A percentile compares a stretch with the other conserved stretches of the same genome.
These are phyloP conservation scores for Dimocarpus longan DNA, from an alignment of 345 rosid species.

Conservation along the genomic window DNA sequence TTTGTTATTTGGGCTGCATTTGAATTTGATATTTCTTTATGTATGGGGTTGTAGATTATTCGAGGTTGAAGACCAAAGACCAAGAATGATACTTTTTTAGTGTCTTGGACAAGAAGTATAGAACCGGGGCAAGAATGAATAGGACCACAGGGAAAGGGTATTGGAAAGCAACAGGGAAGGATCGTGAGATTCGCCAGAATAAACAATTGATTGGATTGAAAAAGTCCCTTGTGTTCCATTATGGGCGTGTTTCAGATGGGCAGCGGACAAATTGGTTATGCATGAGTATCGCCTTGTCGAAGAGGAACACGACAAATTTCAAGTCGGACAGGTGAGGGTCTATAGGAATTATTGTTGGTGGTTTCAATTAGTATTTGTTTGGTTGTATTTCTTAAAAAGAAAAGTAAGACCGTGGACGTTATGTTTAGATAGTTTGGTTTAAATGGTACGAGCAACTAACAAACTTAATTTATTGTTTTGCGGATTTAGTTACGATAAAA, in stretches of 20 bases:
- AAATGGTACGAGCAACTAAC: background rate
- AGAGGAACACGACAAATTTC: slow-evolving; percentile 48
- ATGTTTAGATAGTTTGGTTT: background rate
- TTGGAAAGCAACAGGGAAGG: slow-evolving; percentile 72
- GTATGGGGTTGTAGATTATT: slow-evolving; percentile 35
- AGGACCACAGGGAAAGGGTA: slow-evolving; percentile 63
- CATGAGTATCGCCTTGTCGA: slow-evolving; percentile 73
- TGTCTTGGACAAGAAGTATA: slow-evolving; percentile 77
- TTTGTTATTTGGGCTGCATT: background rate
- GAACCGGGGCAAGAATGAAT: slow-evolving; percentile 60
- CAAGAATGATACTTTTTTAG: slow-evolving; percentile 80
- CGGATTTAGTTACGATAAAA: no score
- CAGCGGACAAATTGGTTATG: slow-evolving; percentile 76
- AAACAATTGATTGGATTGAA: slow-evolving; percentile 50
- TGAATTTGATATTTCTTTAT: background rate
- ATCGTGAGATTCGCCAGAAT: slow-evolving; percentile 45
- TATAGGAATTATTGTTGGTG: slow-evolving; percentile 3
- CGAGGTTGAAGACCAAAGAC: slow-evolving; percentile 71
- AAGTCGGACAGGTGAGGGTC: slow-evolving; percentile 46
- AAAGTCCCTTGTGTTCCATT: slow-evolving; percentile 65
- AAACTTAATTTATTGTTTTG: no score
- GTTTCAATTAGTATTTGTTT: slow-evolving; percentile 1
- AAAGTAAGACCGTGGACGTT: background rate
- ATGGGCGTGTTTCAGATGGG: slow-evolving; percentile 65
- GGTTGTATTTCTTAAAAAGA: slow-evolving; percentile 4